phyloP scores from a whole-genome alignment of 2,329 filamentous ascomycete species.

The Calycina marina region DNA sequence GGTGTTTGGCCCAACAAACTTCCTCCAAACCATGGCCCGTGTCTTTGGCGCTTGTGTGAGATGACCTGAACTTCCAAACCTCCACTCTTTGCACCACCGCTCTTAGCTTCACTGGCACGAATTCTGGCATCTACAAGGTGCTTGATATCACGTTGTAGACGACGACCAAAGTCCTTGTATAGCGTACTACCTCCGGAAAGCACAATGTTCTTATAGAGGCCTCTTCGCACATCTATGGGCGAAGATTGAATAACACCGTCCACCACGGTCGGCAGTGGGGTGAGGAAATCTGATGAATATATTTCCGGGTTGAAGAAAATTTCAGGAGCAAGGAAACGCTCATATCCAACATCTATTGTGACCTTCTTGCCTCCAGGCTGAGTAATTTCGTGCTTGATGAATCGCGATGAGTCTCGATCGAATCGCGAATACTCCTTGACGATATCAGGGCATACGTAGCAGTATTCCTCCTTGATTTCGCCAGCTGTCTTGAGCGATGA shows the following conservation, averaged over 20 bases:
- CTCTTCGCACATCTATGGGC: slow-evolving; percentile 91
- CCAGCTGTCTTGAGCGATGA: slow-evolving; percentile 95
- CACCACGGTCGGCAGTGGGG: slow-evolving; percentile 83
- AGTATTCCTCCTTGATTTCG: slow-evolving; percentile 97
- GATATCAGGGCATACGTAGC: slow-evolving; percentile 96
- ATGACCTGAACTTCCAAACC: slow-evolving; percentile 95
- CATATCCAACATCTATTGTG: slow-evolving; percentile 86
- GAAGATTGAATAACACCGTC: slow-evolving; percentile 96
- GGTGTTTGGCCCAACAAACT: slow-evolving; percentile 93
- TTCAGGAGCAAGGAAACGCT: slow-evolving; percentile 93
- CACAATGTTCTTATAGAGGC: slow-evolving; percentile 99
- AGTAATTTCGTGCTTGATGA: slow-evolving; percentile 77
- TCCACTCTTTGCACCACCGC: slow-evolving; percentile 77
- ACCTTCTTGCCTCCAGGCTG: slow-evolving; percentile 76
- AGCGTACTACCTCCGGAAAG: slow-evolving; percentile 91
- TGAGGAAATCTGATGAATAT: slow-evolving; percentile 96
- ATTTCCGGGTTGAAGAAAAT: slow-evolving; percentile 99
- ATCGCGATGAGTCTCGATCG: slow-evolving; percentile 82
- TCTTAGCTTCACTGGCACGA: slow-evolving; percentile 77
- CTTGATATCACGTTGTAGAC: slow-evolving; percentile 93
- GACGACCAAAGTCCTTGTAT: slow-evolving; percentile 95
- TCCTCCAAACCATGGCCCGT: slow-evolving; percentile 97
- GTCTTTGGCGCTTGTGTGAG: slow-evolving; percentile 90
- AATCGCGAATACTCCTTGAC: slow-evolving; percentile 96
- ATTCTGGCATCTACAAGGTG: slow-evolving; percentile 90